Evolutionary conservation across 805 yeast genomes (phyloP).

Genomic region (Ogataea ganodermae): DNA sequence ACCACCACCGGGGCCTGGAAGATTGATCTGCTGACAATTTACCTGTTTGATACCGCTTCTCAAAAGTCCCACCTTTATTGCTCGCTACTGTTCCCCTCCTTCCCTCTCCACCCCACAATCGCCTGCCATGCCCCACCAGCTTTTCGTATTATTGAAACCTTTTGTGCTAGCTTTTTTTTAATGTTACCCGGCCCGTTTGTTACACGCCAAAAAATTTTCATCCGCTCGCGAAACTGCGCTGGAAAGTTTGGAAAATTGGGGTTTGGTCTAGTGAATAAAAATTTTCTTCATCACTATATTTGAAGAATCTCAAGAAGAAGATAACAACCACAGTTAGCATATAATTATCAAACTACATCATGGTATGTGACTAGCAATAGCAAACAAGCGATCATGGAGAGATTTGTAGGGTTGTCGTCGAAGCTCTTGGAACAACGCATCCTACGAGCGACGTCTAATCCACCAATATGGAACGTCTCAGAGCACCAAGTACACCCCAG

Average conservation of each 20-base stretch:
- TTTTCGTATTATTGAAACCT: neutral
- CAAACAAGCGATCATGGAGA: neutral
- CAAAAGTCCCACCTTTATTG: neutral
- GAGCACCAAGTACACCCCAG: neutral
- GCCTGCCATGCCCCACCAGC: no score
- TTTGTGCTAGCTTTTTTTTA: neutral
- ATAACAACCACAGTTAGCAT: conserved; percentile 7
- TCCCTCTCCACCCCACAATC: no score
- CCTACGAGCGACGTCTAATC: neutral
- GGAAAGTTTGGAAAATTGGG: conserved; percentile 5
- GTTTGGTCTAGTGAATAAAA: conserved; percentile 7
- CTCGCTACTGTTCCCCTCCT: no score
- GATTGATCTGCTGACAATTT: no score
- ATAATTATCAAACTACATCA: conserved; percentile 8
- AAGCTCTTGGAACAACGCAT: neutral
- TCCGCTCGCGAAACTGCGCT: conserved; percentile 8
- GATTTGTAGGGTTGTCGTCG: neutral
- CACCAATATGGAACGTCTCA: neutral
- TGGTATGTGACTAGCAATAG: conserved; percentile 5
- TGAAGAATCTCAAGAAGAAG: conserved; percentile 1
- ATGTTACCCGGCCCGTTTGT: conserved; percentile 18
- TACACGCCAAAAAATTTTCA: conserved; percentile 23
- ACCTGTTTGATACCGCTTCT: no score
- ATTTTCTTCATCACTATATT: conserved; percentile 13
- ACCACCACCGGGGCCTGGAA: no score